Evolutionary conservation across 202 grass and related monocot genomes (phyloP), one percentile per base, ranked within the genome.

Genomic region (Setaria viridis): DNA sequence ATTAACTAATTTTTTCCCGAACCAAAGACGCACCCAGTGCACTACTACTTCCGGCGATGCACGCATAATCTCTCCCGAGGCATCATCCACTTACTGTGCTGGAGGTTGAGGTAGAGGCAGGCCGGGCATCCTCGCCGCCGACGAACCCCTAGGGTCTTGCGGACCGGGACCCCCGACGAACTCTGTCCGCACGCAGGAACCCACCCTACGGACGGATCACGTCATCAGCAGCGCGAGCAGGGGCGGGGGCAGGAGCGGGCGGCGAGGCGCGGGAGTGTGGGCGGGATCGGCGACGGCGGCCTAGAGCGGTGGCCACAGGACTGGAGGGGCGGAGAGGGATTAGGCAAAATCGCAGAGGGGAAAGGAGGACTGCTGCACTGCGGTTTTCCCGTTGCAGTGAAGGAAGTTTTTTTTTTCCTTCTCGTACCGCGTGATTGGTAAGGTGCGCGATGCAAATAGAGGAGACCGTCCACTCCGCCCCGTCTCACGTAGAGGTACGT

Each of bases 71-170:
- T 47, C 20, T 25, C 9, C n/a, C 9, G 30, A 34, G 8, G 4
- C 30, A 55, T 37, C 35, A 37, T 74, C 16, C 30, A 74, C 72
- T 74, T 74, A 74, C 72, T 37, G 72, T 20, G 50, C 19, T 55
- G 2, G 19, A 34, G 72, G 49, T 55, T 74, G 72, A 81, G 77
- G 87, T 29, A 89, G 78, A 51, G 87, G 82, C 50, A 77, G 78
- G 25, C 87, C 87, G 11, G 82, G 87, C 87, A 89, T 85, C 82
- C 60, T 85, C 63, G 43, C 35, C 14, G 70, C 32, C 62, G 48
- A 55, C 9, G 37, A 87, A 14, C 77, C 17, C 50, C 70, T 85
- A 37, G 21, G 50, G 37, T 19, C 21, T 54, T 35, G 82, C 17
- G 30, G 60, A 33, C 72, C 72, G 11, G 41, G 49, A 45, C 17